phyloP scores from a whole-genome alignment of 1,284 basidiomycete species.

The Thelephora terrestris region DNA sequence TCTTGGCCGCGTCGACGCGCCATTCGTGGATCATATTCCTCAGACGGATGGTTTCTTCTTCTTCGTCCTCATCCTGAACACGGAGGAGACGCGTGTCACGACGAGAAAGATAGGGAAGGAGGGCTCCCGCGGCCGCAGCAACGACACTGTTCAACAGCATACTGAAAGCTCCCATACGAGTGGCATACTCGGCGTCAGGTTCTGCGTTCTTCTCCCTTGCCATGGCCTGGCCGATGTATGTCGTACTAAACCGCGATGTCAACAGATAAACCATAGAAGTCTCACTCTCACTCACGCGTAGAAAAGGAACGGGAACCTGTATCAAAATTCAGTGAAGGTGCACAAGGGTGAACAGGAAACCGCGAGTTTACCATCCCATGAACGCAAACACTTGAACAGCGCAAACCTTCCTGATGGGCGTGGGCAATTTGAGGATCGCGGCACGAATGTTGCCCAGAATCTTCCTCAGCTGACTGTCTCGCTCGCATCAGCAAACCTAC shows the following conservation, averaged over 20 bases:
- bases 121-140: constrained; percentile 72
- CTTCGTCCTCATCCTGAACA: constrained; percentile 60
- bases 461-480: constrained; percentile 42
- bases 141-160: constrained; percentile 87
- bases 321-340: background rate
- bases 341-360: constrained; percentile 8
- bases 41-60: constrained; percentile 60
- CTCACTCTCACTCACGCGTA: constrained; percentile 52
- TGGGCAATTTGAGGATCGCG: constrained; percentile 68
- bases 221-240: constrained; percentile 88
- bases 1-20: constrained; percentile 69
- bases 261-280: constrained; percentile 4
- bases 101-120: constrained; percentile 75
- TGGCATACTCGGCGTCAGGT: constrained; percentile 74
- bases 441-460: constrained; percentile 67
- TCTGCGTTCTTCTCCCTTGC: constrained; percentile 62
- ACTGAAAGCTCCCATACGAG: constrained; percentile 79
- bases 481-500: constrained; percentile 17
- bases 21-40: constrained; percentile 66
- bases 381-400: constrained; percentile 87
- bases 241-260: constrained; percentile 43
- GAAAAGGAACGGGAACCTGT: constrained; percentile 89
- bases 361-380: constrained; percentile 70
- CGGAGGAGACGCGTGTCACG: constrained; percentile 72
- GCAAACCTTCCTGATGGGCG: constrained; percentile 80